Conservation (phyloP, 192 early-diverging fungal species). For the Backusella westeae region DNA sequence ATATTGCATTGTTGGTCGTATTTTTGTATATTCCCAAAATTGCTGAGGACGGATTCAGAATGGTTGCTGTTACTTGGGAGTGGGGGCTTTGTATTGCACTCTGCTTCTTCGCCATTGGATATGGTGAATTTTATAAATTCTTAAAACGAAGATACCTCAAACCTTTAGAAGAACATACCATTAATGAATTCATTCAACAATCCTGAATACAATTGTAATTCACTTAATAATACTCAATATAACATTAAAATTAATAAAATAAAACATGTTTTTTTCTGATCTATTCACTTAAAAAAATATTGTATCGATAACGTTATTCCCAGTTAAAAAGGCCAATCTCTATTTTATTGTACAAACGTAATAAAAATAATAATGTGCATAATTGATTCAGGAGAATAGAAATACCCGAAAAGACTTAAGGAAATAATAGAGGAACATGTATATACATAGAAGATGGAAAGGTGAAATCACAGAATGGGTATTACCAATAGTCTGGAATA, state of each 20-base stretch:
- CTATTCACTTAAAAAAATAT: background rate
- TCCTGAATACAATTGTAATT: background rate
- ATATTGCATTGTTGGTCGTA: conserved; percentile 45
- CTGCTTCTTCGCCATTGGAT: background rate
- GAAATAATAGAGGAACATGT: background rate
- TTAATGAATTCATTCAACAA: background rate
- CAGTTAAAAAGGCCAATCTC: no score
- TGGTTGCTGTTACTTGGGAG: conserved; percentile 63
- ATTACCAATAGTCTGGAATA: conserved; percentile 1
- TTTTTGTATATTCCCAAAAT: conserved; percentile 64
- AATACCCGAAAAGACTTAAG: no score
- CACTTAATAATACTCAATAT: background rate
- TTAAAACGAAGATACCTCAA: conserved; percentile 4
- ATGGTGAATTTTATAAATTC: background rate
- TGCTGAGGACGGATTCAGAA: conserved; percentile 57
- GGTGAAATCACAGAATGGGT: background rate
- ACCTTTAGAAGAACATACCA: conserved; percentile 2
- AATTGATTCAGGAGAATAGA: no score
- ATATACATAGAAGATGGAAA: background rate
- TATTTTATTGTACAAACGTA: no score
- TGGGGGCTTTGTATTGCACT: conserved; percentile 60
- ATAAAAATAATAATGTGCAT: background rate
- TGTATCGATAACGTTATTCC: no score
- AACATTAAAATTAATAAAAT: background rate
- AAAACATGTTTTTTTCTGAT: background rate